phyloP scores from a whole-genome alignment of 2,329 filamentous ascomycete species.

The Cladosporium colombiae region DNA sequence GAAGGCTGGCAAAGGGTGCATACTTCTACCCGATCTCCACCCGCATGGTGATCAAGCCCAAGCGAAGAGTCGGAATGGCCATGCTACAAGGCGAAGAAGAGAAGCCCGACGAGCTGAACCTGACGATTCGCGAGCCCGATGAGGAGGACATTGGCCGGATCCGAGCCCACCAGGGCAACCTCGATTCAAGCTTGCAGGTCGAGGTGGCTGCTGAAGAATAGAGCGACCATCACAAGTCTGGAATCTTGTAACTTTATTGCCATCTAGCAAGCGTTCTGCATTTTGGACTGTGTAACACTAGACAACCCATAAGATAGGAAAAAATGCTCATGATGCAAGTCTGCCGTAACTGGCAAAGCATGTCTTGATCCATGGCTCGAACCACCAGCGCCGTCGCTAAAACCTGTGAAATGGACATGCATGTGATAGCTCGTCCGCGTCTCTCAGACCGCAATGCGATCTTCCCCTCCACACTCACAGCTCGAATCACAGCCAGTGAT shows the following conservation, averaged over 20 bases:
- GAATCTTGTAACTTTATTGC: constrained; percentile 4
- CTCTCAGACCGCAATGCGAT: constrained; percentile 10
- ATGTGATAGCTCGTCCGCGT: not conserved
- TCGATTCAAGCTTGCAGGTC: constrained; percentile 21
- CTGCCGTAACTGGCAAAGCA: not conserved
- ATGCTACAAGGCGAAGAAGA: constrained; percentile 41
- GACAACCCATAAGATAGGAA: constrained; percentile 2
- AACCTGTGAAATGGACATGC: not conserved
- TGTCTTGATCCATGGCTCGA: not conserved
- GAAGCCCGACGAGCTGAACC: constrained; percentile 55
- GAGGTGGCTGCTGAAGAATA: constrained; percentile 9
- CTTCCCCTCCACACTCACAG: constrained; percentile 16
- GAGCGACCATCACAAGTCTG: not conserved
- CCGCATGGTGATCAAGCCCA: constrained; percentile 54
- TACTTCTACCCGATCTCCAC: constrained; percentile 64
- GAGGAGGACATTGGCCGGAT: constrained; percentile 53
- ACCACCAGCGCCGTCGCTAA: constrained; percentile 18
- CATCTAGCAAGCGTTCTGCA: constrained; percentile 20
- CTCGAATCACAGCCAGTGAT: constrained; percentile 9
- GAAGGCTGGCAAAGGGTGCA: constrained; percentile 53
- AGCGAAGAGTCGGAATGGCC: constrained; percentile 38
- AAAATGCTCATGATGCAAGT: not conserved
- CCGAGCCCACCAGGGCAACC: constrained; percentile 28
- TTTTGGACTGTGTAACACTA: constrained; percentile 18
- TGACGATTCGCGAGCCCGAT: constrained; percentile 53